Base-by-base conservation (phyloP, 768 basidiomycete genomes). In the Udeniomyces megalosporus region DNA sequence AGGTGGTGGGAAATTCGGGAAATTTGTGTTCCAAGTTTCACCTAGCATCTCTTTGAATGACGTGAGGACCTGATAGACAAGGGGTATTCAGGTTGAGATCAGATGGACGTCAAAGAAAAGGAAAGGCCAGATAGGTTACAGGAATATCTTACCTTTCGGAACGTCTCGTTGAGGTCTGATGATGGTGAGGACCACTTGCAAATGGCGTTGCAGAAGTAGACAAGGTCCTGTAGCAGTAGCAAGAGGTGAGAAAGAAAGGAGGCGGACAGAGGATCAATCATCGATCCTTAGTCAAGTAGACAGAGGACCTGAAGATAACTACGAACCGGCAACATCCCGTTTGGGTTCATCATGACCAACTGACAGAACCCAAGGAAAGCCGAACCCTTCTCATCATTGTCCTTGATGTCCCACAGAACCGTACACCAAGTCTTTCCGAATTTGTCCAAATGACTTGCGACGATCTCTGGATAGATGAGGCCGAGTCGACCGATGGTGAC, bases 331-430 rank as follows among this genome's bases (percentile, higher is more conserved):
- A 88, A 82, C 64, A 96, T 88, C 2, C 93, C 95, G 65, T 82
- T 81, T 20, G 95, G 95, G 72, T 99, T 99, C 32, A 82, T 82
- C 74, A 92, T 88, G 64, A 97, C 89, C 42, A 96, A 83, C 31
- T 88, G 88, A 74, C 95, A 99, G 69, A 99, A 81, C 2, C 95
- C 95, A 61, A 92, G 80, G 82, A 97, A 99, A 6, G 95, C 95
- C 24, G 91, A 96, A 70, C 96, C 95, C 76, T 97, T 99, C 78
- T 99, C 95, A 69, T 97, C 93, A 70, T 97, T 99, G 70, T 99
- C 95, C 66, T 95, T 84, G 73, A 99, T 99, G 74, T 97, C 95
- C 71, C 91, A 91, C 58, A 99, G 76, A 7, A 93, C 91, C 69
- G 88, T 87, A 74, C 93, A 75, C 95, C 95, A 99, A 15, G 86